phyloP scores from a whole-genome alignment of 352 stramenopile species.

The Saprolegnia diclina region DNA sequence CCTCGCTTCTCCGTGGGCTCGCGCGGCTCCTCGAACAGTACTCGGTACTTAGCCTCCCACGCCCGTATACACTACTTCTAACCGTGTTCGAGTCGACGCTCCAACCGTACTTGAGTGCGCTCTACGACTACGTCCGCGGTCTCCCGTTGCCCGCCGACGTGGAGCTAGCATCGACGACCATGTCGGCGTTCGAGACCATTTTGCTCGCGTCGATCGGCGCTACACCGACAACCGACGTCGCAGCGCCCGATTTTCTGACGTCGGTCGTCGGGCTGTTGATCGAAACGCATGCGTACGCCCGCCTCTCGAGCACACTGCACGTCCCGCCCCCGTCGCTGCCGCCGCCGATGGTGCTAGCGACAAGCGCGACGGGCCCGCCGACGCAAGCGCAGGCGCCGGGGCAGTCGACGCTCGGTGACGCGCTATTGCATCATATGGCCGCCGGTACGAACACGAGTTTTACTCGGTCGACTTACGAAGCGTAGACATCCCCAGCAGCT shows the following conservation, averaged over 20 bases:
- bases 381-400: neutral
- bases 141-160: neutral
- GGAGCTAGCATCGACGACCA: neutral
- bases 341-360: neutral
- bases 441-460: neutral
- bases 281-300: constrained; percentile 18
- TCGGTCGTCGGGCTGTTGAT: neutral
- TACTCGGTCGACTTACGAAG: neutral
- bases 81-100: neutral
- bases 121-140: constrained; percentile 21
- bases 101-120: neutral
- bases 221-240: neutral
- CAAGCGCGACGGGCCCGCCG: neutral
- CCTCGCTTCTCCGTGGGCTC: neutral
- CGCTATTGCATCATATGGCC: neutral
- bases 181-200: constrained; percentile 1
- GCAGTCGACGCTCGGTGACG: neutral
- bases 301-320: neutral
- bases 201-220: neutral
- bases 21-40: neutral
- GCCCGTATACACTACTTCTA: neutral
- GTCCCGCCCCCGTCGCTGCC: neutral
- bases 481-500: neutral
- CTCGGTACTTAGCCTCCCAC: neutral
- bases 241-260: constrained; percentile 1